Evolutionary conservation across 371 early-diverging fungal genomes (phyloP).

Genomic region (Mucor circinelloides): DNA sequence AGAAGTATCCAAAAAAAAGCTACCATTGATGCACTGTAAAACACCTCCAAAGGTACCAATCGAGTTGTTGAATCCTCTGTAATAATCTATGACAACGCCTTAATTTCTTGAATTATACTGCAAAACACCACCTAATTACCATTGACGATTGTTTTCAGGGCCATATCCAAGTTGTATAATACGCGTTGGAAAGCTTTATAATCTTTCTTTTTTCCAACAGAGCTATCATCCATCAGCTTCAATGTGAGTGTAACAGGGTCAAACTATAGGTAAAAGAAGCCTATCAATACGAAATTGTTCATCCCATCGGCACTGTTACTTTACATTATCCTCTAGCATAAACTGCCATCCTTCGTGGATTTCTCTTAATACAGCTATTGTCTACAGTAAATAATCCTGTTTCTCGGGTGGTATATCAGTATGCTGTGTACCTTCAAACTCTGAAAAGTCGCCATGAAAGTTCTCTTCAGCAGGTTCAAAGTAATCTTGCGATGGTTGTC

Average conservation of each 20-base stretch:
- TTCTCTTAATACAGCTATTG: conserved; percentile 45
- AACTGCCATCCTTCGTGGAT: conserved; percentile 67
- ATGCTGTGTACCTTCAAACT: conserved; percentile 34
- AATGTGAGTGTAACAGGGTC: conserved; percentile 90
- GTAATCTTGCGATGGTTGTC: conserved; percentile 10
- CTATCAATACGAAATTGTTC: not conserved
- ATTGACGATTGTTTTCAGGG: conserved; percentile 87
- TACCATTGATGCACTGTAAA: conserved; percentile 82
- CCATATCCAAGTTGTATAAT: conserved; percentile 74
- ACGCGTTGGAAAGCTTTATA: conserved; percentile 74
- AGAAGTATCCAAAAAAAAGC: not conserved
- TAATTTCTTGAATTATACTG: not conserved
- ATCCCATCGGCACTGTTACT: not conserved
- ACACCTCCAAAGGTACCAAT: conserved; percentile 93
- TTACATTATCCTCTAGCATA: conserved; percentile 64
- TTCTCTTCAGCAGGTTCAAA: conserved; percentile 15
- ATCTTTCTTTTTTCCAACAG: conserved; percentile 73
- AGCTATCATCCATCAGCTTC: conserved; percentile 85
- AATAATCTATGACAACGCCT: conserved; percentile 68
- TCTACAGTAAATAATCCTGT: not conserved
- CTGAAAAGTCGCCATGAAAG: conserved; percentile 33
- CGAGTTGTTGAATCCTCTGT: conserved; percentile 88
- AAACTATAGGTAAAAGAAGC: conserved; percentile 54
- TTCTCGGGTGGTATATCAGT: not conserved
- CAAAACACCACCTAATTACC: conserved; percentile 47